phyloP scores from a whole-genome alignment of 257 asterid genomes.

The Ocimum tenuiflorum region DNA sequence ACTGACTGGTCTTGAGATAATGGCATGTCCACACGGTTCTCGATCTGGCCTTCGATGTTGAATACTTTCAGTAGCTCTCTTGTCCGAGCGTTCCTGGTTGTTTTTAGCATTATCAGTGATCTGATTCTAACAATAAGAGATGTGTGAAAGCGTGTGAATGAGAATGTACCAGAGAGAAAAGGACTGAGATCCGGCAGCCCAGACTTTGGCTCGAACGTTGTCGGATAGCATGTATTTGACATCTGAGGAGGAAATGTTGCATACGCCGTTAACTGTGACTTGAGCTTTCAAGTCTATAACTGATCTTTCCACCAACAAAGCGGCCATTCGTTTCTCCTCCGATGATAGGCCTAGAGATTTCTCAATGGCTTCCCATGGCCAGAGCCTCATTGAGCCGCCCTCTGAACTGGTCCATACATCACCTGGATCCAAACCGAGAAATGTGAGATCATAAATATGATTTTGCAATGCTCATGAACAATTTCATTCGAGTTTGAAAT shows the following conservation, averaged over 20 bases:
- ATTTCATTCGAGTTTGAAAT: background rate
- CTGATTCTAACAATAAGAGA: background rate
- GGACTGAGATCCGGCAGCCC: constrained; percentile 71
- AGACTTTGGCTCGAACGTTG: constrained; percentile 54
- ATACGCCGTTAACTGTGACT: constrained; percentile 80
- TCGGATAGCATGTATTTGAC: constrained; percentile 64
- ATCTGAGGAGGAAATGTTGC: constrained; percentile 73
- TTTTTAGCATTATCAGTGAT: background rate
- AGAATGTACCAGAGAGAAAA: constrained; percentile 64
- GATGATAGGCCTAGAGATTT: constrained; percentile 62
- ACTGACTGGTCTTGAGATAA: constrained; percentile 46
- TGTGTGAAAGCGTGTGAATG: background rate
- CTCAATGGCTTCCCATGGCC: constrained; percentile 79
- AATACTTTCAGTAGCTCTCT: constrained; percentile 74
- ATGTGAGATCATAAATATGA: background rate
- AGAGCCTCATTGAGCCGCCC: constrained; percentile 62
- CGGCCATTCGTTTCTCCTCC: constrained; percentile 79
- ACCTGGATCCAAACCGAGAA: constrained; percentile 38
- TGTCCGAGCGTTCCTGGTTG: constrained; percentile 68
- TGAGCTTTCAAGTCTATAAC: constrained; percentile 61
- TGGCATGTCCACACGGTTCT: constrained; percentile 70
- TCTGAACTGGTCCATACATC: constrained; percentile 87
- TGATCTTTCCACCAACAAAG: constrained; percentile 73
- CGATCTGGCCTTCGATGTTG: constrained; percentile 78
- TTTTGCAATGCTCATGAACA: background rate